phyloP scores from a whole-genome alignment of 129 eudicot species.

The Flaveria trinervia region DNA sequence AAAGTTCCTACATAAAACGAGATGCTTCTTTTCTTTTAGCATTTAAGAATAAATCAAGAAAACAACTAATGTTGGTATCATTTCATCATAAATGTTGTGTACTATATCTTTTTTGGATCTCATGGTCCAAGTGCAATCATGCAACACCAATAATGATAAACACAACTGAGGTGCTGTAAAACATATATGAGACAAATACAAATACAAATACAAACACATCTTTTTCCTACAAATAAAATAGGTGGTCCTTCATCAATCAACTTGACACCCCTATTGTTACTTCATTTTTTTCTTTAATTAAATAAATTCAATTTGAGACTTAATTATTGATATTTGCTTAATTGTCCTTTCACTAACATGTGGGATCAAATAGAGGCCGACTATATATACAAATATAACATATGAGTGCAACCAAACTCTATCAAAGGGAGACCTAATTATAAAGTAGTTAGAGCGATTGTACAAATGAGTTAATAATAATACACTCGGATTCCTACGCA shows the following conservation, averaged over 20 bases:
- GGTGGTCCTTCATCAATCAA: slow-evolving; percentile 23
- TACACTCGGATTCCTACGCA: too few species aligned
- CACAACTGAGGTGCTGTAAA: slow-evolving; percentile 20
- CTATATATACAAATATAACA: too few species aligned
- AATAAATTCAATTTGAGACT: background rate
- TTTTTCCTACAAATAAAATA: slow-evolving; percentile 16
- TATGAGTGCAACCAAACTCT: too few species aligned
- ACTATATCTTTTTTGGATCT: slow-evolving; percentile 16
- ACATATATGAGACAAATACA: slow-evolving; percentile 1
- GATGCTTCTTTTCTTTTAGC: slow-evolving; percentile 1
- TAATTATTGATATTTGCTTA: too few species aligned
- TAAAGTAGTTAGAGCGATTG: too few species aligned
- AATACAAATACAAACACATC: background rate
- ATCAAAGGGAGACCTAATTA: too few species aligned
- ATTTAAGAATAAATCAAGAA: slow-evolving; percentile 18
- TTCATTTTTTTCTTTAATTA: background rate
- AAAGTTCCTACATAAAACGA: background rate
- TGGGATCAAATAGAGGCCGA: too few species aligned
- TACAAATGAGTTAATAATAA: too few species aligned
- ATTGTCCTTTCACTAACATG: too few species aligned
- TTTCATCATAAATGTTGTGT: slow-evolving; percentile 25
- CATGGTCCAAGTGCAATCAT: slow-evolving; percentile 28
- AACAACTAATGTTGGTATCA: slow-evolving; percentile 15
- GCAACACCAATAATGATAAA: slow-evolving; percentile 24
- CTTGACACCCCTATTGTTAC: slow-evolving; percentile 16